Percentiles rank a stretch among this genome's conserved stretches.
Evolutionary conservation across 1,139 yeast species (phyloP).

Genomic region (Candida sp.): DNA sequence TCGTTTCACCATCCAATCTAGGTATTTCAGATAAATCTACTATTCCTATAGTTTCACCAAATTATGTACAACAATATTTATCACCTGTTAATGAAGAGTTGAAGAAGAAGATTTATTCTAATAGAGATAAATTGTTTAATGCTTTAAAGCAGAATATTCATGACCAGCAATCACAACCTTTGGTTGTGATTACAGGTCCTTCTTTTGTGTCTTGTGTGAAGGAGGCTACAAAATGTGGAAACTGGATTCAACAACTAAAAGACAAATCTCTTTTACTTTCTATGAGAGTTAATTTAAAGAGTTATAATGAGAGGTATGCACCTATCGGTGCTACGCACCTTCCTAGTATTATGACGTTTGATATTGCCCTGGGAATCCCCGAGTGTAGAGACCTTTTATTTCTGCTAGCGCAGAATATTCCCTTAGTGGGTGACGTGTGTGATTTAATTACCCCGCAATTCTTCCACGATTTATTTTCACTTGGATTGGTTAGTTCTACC

Average conservation of each 20-base stretch:
- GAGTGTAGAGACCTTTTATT: constrained; percentile 33
- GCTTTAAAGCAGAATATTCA: constrained; percentile 11
- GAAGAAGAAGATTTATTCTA: constrained; percentile 22
- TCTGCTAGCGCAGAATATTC: constrained; percentile 31
- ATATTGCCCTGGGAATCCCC: constrained; percentile 38
- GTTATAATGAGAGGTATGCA: constrained; percentile 16
- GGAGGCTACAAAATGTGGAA: constrained; percentile 38
- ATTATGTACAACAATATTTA: constrained; percentile 39
- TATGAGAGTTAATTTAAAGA: constrained; percentile 31
- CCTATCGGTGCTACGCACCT: constrained; percentile 3
- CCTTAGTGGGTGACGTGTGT: constrained; percentile 38
- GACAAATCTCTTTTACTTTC: constrained; percentile 13
- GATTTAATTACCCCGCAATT: constrained; percentile 48
- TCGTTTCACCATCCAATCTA: constrained; percentile 16
- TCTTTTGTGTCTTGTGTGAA: constrained; percentile 19
- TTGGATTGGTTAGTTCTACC: constrained; percentile 34
- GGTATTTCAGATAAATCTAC: constrained; percentile 25
- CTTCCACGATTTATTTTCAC: constrained; percentile 38
- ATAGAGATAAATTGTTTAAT: constrained; percentile 13
- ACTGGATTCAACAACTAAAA: constrained; percentile 25
- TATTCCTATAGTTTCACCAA: constrained; percentile 42
- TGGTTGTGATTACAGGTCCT: constrained; percentile 43
- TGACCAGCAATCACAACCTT: constrained; percentile 11
- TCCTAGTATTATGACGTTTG: constrained; percentile 25
- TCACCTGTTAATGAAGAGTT: constrained; percentile 28